These are phyloP conservation scores for Hyphopichia fennica DNA, from an alignment of 1,139 yeast genomes.

Conservation along the genomic window DNA sequence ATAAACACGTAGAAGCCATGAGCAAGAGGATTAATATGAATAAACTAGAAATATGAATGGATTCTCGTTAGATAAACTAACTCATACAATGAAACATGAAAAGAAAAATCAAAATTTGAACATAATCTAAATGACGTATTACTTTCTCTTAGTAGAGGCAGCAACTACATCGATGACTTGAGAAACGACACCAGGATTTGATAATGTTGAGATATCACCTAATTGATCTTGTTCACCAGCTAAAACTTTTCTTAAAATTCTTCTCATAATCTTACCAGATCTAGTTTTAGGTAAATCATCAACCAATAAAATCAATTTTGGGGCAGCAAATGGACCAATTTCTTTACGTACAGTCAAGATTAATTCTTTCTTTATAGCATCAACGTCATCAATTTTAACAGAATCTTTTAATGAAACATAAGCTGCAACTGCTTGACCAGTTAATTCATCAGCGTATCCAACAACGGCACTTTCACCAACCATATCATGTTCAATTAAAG, in stretches of 20 bases:
- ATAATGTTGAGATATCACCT: constrained; percentile 77
- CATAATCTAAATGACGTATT: no score
- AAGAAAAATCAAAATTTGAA: no score
- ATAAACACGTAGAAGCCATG: no score
- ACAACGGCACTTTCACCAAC: constrained; percentile 82
- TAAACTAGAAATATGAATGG: no score
- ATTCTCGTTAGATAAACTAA: no score
- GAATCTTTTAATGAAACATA: constrained; percentile 65
- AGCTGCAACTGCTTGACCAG: constrained; percentile 84
- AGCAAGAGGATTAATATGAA: no score
- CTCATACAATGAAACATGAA: no score
- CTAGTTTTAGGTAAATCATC: constrained; percentile 82
- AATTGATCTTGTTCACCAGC: constrained; percentile 79
- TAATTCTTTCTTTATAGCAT: constrained; percentile 65
- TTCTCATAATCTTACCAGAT: constrained; percentile 83
- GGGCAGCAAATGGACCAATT: constrained; percentile 85
- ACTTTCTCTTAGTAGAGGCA: background rate
- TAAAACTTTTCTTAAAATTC: constrained; percentile 73
- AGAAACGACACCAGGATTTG: constrained; percentile 69
- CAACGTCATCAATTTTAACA: constrained; percentile 43
- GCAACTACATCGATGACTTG: constrained; percentile 48
- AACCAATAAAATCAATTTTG: constrained; percentile 67
- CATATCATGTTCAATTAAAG: constrained; percentile 64
- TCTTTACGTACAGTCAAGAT: constrained; percentile 73
- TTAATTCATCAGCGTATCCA: constrained; percentile 77